Evolutionary conservation across 2,329 filamentous ascomycete species (phyloP), one percentile per base, ranked within the genome.

Genomic region (Trichothecium sympodiale): DNA sequence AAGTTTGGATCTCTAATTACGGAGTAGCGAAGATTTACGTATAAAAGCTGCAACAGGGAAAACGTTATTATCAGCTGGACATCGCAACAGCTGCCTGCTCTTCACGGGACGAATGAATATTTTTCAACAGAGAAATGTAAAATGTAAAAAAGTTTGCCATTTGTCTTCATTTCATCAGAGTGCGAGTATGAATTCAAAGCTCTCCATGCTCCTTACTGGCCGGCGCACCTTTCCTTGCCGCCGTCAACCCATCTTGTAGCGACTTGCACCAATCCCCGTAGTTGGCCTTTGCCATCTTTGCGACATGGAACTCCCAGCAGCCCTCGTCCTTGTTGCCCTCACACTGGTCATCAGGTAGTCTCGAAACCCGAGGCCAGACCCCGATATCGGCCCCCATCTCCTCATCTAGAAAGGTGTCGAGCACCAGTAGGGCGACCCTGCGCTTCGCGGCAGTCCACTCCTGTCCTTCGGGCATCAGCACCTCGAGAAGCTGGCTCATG

Each of bases 321-420:
- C 68, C 71, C 40, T 74, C 69, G 2, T 55, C 57, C 17, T 56
- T 52, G 13, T 42, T 47, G 14, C 48, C 55, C 3, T 45, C 50
- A 31, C 65, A 72, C 33, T 53, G 43, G 37, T 46, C 46, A 15
- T 62, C 58, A 17, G 51, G 51, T 28, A 51, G 46, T 33, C 55
- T 55, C 4, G 47, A 43, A 15, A 43, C 46, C 16, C 43, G 59
- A 0, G 74, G 74, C 74, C 74, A 80, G 41, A 72, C 56, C 0
- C 73, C 71, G 14, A 67, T 43, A 17, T 60, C 58, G 3, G 76
- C 76, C 29, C 76, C 75, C 65, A 79, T 76, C 38, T 71, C 65
- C 41, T 69, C 66, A 47, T 83, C 77, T n/a, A 83, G 57, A 48
- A 82, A 83, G 40, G 67, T 77, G 48, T 83, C 78, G 25, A 71